Conservation (phyloP, 108 stramenopile genomes). For the Skeletonema menzelii region DNA sequence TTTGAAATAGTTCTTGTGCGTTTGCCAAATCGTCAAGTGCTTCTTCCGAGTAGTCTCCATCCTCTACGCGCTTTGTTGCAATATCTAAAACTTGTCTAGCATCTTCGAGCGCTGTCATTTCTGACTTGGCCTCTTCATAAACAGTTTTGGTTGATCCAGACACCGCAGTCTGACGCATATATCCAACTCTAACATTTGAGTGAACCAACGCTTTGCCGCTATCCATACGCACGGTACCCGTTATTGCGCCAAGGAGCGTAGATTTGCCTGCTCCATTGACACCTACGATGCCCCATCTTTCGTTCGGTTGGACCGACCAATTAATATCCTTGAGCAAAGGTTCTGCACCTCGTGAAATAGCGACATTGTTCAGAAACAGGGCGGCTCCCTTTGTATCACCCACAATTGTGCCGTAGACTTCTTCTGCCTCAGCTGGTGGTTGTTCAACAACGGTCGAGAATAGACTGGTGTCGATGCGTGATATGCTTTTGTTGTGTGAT, state of each 20-base stretch:
- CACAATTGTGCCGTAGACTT: not conserved
- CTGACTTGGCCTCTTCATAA: slow-evolving; percentile 74
- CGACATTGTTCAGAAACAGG: slow-evolving; percentile 52
- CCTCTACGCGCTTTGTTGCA: slow-evolving; percentile 9
- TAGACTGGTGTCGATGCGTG: not conserved
- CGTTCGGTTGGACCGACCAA: slow-evolving; percentile 56
- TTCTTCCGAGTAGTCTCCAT: slow-evolving; percentile 46
- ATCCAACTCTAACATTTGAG: slow-evolving; percentile 35
- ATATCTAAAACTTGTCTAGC: slow-evolving; percentile 40
- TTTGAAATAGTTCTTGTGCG: slow-evolving; percentile 58
- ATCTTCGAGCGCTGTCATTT: slow-evolving; percentile 56
- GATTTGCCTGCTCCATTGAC: slow-evolving; percentile 56
- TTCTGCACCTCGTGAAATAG: slow-evolving; percentile 49
- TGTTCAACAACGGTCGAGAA: not conserved
- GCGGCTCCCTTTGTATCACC: slow-evolving; percentile 73
- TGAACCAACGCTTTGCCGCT: slow-evolving; percentile 36
- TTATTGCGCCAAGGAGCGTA: slow-evolving; percentile 50
- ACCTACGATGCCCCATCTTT: slow-evolving; percentile 60
- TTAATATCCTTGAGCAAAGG: slow-evolving; percentile 48
- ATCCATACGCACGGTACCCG: slow-evolving; percentile 49
- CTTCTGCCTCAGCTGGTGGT: not conserved
- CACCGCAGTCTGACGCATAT: slow-evolving; percentile 52
- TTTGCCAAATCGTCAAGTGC: slow-evolving; percentile 50
- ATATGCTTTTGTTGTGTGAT: not conserved
- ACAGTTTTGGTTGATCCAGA: slow-evolving; percentile 75